Percentiles rank a stretch among this genome's conserved stretches.
phyloP scores from a whole-genome alignment of 2,329 filamentous ascomycete genomes.

The Magnaporthiopsis rhizophila region DNA sequence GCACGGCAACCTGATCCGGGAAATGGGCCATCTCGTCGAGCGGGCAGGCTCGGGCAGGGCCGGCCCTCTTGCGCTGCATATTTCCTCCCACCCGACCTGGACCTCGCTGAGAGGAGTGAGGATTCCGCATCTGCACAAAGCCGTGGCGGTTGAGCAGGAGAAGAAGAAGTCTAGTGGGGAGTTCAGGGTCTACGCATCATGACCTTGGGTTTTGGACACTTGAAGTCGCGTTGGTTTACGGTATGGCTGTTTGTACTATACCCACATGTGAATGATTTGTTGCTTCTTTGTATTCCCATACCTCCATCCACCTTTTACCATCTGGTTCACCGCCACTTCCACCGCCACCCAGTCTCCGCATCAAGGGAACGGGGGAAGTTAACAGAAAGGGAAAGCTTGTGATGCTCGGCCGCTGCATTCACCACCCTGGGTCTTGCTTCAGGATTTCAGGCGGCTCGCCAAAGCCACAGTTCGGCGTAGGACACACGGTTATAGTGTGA shows the following conservation, averaged over 20 bases:
- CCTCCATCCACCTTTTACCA: neutral
- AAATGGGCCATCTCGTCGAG: neutral
- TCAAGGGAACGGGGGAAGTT: no score
- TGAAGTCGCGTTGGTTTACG: no score
- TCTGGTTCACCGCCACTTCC: no score
- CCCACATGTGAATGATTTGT: neutral
- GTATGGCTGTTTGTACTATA: neutral
- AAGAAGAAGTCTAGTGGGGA: neutral
- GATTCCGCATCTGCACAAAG: neutral
- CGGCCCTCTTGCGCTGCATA: neutral
- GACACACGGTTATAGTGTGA: conserved; percentile 23
- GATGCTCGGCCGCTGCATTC: no score
- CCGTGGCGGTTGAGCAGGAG: neutral
- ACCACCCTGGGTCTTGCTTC: conserved; percentile 6
- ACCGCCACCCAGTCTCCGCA: no score
- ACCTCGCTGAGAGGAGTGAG: neutral
- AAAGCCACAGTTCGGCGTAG: conserved; percentile 7
- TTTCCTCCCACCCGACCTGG: conserved; percentile 2
- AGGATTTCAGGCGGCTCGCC: conserved; percentile 4
- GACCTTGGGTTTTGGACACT: neutral
- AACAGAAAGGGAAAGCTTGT: no score
- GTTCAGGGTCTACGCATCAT: neutral
- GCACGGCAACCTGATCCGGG: neutral
- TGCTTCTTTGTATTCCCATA: neutral
- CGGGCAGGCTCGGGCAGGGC: neutral